Conservation (phyloP, 495 filamentous ascomycete genomes). For the Hypoxylon fuscum region DNA sequence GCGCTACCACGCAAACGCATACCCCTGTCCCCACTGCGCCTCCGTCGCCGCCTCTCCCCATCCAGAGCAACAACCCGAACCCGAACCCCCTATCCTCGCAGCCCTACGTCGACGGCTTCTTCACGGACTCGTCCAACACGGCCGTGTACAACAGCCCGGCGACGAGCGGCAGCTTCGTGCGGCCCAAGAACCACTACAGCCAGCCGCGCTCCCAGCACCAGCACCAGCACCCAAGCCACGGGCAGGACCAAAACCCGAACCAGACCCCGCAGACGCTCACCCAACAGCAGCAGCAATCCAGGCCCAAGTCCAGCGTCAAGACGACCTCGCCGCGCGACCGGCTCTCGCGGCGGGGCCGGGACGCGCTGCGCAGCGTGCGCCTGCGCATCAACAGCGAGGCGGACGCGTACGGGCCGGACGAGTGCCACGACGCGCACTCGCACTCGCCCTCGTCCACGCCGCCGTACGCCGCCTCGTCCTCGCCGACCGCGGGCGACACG, state of each 20-base stretch:
- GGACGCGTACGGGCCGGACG: constrained; percentile 29
- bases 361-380: constrained; percentile 14
- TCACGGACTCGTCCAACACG: constrained; percentile 24
- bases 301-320: too few relatives aligned
- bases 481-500: not conserved
- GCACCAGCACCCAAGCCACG: not conserved
- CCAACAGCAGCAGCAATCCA: too few relatives aligned
- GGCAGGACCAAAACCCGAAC: too few relatives aligned
- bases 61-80: not conserved
- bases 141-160: constrained; percentile 14
- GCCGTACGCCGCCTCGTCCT: too few relatives aligned
- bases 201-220: not conserved
- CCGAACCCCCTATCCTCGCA: too few relatives aligned
- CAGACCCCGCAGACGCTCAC: too few relatives aligned
- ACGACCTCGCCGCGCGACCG: too few relatives aligned
- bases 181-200: not conserved
- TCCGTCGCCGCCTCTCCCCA: too few relatives aligned
- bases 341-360: constrained; percentile 4
- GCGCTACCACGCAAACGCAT: too few relatives aligned
- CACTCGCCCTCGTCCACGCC: too few relatives aligned
- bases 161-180: constrained; percentile 15
- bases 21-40: too few relatives aligned
- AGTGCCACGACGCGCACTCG: not conserved
- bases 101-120: too few relatives aligned
- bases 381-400: constrained; percentile 39